Evolutionary conservation across 192 early-diverging fungal species (phyloP).

Genomic region (Lobosporangium transversale): DNA sequence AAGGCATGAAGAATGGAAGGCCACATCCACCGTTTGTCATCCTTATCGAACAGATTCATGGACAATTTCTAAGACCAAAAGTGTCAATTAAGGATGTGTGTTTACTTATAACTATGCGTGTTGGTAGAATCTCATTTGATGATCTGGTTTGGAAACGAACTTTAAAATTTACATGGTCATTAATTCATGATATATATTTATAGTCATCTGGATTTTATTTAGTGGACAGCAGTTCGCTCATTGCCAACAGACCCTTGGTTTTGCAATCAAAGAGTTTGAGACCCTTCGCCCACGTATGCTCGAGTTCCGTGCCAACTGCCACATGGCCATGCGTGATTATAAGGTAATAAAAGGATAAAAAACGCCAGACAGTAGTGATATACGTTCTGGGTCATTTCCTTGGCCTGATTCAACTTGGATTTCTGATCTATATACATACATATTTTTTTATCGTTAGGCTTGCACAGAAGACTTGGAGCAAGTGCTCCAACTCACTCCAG

Average conservation of each 20-base stretch:
- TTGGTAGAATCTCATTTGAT: constrained; percentile 20
- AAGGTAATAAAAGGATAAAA: constrained; percentile 48
- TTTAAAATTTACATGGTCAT: too few relatives aligned
- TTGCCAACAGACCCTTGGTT: constrained; percentile 63
- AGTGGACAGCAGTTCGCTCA: constrained; percentile 67
- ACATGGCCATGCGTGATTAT: constrained; percentile 56
- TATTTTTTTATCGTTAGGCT: constrained; percentile 38
- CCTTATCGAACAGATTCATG: too few relatives aligned
- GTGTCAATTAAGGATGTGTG: too few relatives aligned
- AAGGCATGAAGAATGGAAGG: background rate
- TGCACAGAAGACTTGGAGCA: constrained; percentile 48
- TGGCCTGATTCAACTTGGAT: background rate
- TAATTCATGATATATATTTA: too few relatives aligned
- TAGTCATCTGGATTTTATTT: constrained; percentile 66
- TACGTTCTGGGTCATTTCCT: too few relatives aligned
- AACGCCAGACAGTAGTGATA: too few relatives aligned
- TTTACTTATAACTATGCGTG: too few relatives aligned
- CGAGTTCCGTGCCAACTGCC: constrained; percentile 65
- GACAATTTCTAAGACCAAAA: too few relatives aligned
- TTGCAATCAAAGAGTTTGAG: constrained; percentile 64
- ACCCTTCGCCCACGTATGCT: constrained; percentile 60
- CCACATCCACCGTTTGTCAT: too few relatives aligned
- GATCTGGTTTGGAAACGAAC: too few relatives aligned
- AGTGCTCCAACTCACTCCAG: constrained; percentile 25
- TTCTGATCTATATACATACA: background rate